phyloP scores from a whole-genome alignment of 2,329 filamentous ascomycete genomes.

The Didymella arachidicola region DNA sequence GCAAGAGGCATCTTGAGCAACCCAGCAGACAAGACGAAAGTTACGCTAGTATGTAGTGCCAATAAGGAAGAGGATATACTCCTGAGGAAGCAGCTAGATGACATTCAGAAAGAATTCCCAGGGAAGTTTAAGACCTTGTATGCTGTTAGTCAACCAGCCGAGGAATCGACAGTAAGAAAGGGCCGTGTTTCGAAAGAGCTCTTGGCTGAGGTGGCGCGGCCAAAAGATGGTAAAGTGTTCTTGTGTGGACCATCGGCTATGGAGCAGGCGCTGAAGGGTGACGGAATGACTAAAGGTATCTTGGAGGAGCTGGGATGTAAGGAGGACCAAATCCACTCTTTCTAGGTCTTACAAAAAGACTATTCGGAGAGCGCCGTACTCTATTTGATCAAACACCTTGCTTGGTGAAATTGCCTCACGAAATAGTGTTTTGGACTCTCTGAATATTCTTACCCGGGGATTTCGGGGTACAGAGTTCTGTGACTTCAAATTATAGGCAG shows the following conservation, averaged over 20 bases:
- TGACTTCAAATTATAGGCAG: too few species aligned
- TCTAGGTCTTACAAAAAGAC: background rate
- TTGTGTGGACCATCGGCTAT: conserved; percentile 74
- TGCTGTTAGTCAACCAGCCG: conserved; percentile 60
- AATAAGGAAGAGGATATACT: conserved; percentile 70
- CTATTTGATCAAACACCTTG: too few species aligned
- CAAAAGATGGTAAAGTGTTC: conserved; percentile 65
- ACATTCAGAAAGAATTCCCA: conserved; percentile 59
- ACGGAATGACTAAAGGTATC: background rate
- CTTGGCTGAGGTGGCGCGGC: conserved; percentile 58
- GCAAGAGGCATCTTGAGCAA: conserved; percentile 68
- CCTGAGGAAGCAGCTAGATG: conserved; percentile 63
- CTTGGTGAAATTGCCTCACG: too few species aligned
- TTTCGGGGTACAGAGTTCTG: too few species aligned
- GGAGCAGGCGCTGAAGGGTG: conserved; percentile 52
- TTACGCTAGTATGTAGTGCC: conserved; percentile 72
- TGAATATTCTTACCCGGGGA: too few species aligned
- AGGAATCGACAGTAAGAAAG: conserved; percentile 56
- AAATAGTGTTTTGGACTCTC: too few species aligned
- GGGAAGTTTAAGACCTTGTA: conserved; percentile 66
- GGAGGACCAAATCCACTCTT: conserved; percentile 1
- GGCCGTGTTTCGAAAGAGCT: conserved; percentile 67
- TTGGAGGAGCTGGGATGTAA: conserved; percentile 2
- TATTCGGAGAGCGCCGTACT: background rate
- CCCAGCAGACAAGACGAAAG: conserved; percentile 66